Conservation (phyloP, 805 yeast species). For the Pichia cabralensis region DNA sequence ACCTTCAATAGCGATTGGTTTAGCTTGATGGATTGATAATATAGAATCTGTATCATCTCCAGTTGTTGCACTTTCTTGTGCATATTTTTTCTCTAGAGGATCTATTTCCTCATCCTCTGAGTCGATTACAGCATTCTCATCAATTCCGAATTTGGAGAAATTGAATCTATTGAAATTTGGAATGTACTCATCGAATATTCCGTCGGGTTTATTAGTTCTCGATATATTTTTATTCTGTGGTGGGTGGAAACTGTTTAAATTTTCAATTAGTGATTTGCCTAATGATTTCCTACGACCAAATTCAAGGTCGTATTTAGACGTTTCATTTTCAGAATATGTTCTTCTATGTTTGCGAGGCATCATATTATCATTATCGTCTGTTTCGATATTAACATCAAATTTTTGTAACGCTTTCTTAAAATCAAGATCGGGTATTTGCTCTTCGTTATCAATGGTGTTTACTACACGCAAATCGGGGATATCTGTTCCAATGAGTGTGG, state of each 20-base stretch:
- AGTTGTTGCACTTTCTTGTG: not conserved
- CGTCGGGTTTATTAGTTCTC: too few relatives aligned
- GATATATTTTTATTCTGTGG: too few relatives aligned
- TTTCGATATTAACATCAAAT: constrained; percentile 4
- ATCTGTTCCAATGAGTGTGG: constrained; percentile 14
- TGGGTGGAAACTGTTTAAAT: too few relatives aligned
- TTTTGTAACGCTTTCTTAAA: constrained; percentile 15
- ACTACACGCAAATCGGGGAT: constrained; percentile 13
- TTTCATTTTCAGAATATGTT: constrained; percentile 58
- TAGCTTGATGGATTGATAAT: too few relatives aligned
- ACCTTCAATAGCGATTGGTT: constrained; percentile 22
- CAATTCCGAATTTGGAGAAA: constrained; percentile 13
- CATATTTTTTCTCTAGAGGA: not conserved
- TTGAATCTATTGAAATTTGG: constrained; percentile 46
- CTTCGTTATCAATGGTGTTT: constrained; percentile 24
- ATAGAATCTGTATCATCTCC: constrained; percentile 1
- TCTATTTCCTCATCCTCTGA: constrained; percentile 9
- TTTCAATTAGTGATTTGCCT: not conserved
- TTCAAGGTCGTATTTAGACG: constrained; percentile 43
- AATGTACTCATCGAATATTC: constrained; percentile 67
- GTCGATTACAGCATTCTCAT: constrained; percentile 5
- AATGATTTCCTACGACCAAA: constrained; percentile 15
- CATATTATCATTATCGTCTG: not conserved
- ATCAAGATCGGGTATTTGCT: constrained; percentile 18
- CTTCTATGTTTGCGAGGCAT: constrained; percentile 39